phyloP scores from a whole-genome alignment of 1,139 yeast species.

The Kazachstania sp. region DNA sequence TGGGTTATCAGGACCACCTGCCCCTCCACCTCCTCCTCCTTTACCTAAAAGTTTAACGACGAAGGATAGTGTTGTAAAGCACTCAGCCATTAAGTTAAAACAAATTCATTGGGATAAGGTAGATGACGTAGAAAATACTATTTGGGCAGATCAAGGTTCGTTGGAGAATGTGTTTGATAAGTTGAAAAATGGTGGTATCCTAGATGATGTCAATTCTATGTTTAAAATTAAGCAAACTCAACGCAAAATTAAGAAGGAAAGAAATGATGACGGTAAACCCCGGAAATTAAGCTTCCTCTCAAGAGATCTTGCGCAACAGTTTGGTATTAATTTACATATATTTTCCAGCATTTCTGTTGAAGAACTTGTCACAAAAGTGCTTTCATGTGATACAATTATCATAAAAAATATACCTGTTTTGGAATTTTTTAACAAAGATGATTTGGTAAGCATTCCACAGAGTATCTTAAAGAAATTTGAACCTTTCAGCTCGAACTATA shows the following conservation, averaged over 20 bases:
- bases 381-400: constrained; percentile 66
- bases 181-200: constrained; percentile 54
- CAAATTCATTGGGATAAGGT: constrained; percentile 95
- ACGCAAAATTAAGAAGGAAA: constrained; percentile 33
- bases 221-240: constrained; percentile 45
- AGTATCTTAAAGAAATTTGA: constrained; percentile 55
- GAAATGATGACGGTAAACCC: constrained; percentile 21
- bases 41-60: constrained; percentile 3
- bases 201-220: constrained; percentile 67
- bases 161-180: constrained; percentile 45
- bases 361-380: constrained; percentile 54
- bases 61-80: neutral
- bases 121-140: constrained; percentile 59
- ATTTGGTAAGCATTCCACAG: constrained; percentile 62
- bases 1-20: neutral
- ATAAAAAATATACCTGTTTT: constrained; percentile 60
- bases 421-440: constrained; percentile 74
- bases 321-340: constrained; percentile 86
- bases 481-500: constrained; percentile 59
- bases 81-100: constrained; percentile 41
- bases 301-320: constrained; percentile 78
- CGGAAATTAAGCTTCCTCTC: constrained; percentile 54
- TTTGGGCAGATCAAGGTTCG: constrained; percentile 60
- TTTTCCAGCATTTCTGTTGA: constrained; percentile 56
- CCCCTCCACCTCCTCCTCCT: constrained; percentile 5